A percentile compares a stretch with the other conserved stretches of the same genome.
Evolutionary conservation across 495 filamentous ascomycete species (phyloP).

Genomic region (Talaromyces borbonicus): DNA sequence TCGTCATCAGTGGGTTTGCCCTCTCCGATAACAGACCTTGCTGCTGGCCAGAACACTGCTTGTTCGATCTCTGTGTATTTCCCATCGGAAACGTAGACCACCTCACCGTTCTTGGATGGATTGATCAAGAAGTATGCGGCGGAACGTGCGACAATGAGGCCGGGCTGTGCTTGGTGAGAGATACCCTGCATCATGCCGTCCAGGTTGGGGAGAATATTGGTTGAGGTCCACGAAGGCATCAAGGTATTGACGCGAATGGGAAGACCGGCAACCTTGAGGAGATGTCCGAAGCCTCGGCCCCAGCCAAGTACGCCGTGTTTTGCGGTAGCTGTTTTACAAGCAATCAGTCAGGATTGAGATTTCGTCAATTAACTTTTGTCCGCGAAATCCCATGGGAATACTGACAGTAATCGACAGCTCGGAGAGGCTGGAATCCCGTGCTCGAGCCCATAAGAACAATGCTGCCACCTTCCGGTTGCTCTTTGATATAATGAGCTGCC

Average conservation of each 20-base stretch:
- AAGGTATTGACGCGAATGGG: constrained; percentile 30
- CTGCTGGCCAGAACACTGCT: constrained; percentile 3
- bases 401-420: constrained; percentile 23
- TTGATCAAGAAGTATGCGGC: constrained; percentile 28
- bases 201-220: constrained; percentile 19
- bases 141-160: constrained; percentile 27
- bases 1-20: neutral
- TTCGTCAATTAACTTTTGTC: neutral
- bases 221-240: constrained; percentile 33
- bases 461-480: constrained; percentile 21
- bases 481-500: constrained; percentile 29
- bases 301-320: constrained; percentile 34
- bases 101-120: constrained; percentile 21
- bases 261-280: constrained; percentile 8
- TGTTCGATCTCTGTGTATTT: constrained; percentile 31
- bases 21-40: neutral
- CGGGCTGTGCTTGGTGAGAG: constrained; percentile 15
- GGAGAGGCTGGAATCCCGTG: constrained; percentile 29
- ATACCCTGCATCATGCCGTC: constrained; percentile 17
- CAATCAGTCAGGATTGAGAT: neutral
- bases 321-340: constrained; percentile 10
- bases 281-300: constrained; percentile 17
- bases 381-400: neutral
- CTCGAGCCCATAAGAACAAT: constrained; percentile 30
- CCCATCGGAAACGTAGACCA: constrained; percentile 30